Percentiles rank a stretch among this genome's conserved stretches.
Evolutionary conservation across 768 basidiomycete genomes (phyloP).

Genomic region (Cytidiella melzeri): DNA sequence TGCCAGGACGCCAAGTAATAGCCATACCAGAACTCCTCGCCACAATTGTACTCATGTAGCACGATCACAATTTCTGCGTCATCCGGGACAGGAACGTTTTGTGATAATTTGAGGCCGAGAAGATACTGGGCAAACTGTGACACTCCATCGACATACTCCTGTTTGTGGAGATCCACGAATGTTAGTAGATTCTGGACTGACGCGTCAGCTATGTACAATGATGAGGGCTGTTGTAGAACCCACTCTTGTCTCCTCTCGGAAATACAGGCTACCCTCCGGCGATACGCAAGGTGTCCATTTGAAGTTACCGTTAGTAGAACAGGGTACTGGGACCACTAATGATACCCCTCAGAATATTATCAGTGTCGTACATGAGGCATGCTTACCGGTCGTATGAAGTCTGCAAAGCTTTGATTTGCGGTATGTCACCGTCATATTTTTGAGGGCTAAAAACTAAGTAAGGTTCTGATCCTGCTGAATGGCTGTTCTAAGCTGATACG

Average conservation of each 20-base stretch:
- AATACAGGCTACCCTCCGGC: slow-evolving; percentile 9
- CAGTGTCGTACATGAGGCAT: too few relatives aligned
- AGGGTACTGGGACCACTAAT: neutral
- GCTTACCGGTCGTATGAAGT: neutral
- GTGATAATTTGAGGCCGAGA: neutral
- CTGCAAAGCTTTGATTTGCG: neutral
- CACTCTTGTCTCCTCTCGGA: neutral
- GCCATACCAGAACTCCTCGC: neutral
- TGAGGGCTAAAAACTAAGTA: neutral
- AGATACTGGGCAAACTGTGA: neutral
- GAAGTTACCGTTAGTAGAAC: neutral
- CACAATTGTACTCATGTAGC: neutral
- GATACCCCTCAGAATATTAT: neutral
- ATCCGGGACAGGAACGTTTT: neutral
- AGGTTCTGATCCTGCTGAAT: neutral
- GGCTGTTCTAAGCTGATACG: neutral
- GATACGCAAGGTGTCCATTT: neutral
- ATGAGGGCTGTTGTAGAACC: neutral
- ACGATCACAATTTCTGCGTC: slow-evolving; percentile 2
- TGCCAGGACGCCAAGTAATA: slow-evolving; percentile 13
- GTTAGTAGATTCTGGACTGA: slow-evolving; percentile 4
- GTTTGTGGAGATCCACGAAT: slow-evolving; percentile 2
- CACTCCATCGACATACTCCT: neutral
- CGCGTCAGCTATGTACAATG: neutral
- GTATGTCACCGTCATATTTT: neutral